phyloP scores from a whole-genome alignment of 163 green algal genomes.

The Chloromonas sp. region DNA sequence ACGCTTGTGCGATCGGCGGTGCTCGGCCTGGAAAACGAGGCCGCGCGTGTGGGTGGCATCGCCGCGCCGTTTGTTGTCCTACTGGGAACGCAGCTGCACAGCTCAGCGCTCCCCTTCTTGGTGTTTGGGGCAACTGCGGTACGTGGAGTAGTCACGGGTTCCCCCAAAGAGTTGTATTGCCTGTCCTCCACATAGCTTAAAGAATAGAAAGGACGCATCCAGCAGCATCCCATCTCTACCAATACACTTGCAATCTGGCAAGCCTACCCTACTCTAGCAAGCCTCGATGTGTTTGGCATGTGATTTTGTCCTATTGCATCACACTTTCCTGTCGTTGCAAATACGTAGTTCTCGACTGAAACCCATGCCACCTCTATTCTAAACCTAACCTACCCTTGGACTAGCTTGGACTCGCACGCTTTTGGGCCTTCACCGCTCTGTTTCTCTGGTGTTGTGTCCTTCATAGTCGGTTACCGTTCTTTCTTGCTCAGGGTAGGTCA shows the following conservation, averaged over 20 bases:
- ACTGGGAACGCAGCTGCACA: conserved; percentile 13
- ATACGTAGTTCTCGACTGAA: not conserved
- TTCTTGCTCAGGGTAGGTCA: too few relatives aligned
- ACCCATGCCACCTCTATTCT: too few relatives aligned
- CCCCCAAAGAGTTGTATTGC: not conserved
- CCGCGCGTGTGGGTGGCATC: conserved; percentile 34
- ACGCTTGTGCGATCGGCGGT: conserved; percentile 33
- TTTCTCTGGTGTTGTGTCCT: too few relatives aligned
- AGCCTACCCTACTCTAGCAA: not conserved
- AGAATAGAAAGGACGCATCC: not conserved
- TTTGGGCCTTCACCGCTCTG: too few relatives aligned
- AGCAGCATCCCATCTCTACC: not conserved
- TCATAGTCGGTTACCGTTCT: too few relatives aligned
- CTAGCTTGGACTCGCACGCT: too few relatives aligned
- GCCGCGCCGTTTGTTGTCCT: conserved; percentile 41
- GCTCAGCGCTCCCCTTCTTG: conserved; percentile 27
- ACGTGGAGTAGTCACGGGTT: not conserved
- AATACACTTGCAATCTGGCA: not conserved
- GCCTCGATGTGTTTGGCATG: not conserved
- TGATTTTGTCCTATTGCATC: not conserved
- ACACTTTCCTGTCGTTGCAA: not conserved
- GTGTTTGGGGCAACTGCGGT: conserved; percentile 28
- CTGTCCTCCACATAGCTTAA: not conserved
- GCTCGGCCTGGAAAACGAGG: conserved; percentile 38
- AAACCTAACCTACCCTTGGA: too few relatives aligned